Base-by-base conservation (phyloP, 139 green algal species). In the Medakamo hakoo region DNA sequence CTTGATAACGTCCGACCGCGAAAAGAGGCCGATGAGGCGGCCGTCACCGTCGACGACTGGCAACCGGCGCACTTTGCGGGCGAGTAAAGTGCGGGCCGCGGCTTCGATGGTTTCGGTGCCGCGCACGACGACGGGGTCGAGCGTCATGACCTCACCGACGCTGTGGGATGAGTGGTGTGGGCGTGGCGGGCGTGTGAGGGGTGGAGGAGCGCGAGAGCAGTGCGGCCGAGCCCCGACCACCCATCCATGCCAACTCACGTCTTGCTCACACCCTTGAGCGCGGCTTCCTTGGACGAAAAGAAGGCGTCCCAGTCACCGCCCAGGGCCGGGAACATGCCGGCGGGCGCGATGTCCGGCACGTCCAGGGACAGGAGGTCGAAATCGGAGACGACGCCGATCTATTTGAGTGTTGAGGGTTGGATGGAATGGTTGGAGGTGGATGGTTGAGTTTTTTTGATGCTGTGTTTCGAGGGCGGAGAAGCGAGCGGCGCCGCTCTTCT, bases 321-420 rank as follows among this genome's bases (percentile, higher is more conserved):
- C 3, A 72, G 60, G 4, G 63, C 63, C 23, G 80, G 80, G 63
- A 87, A 87, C 20, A 84, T 77, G 64, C 57, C 64, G 30, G 71
- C 73, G 52, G 30, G 59, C 52, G 60, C 30, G 2, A 56, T 1
- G 49, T 23, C 29, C 59, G 22, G 24, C 18, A 68, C 69, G 63
- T 91, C 82, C 61, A 91, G 63, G 0, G 82, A 78, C 23, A 91
- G 63, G 26, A 91, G 65, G 63, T 91, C 84, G 30, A 82, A 91
- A 74, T 91, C 84, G 4, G 78, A 87, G 25, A 91, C 84, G 4
- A 91, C 77, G 21, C 84, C 84, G 21, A 91, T 74, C 72, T 81
- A 66, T 52, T 9, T 9, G 16, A 21, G 40, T 52, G 40, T 9
- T 9, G 9, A 16, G 40, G 40, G 40, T 52, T 9, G 40, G 40